Base-by-base conservation (phyloP, 257 asterid genomes). In the Sherardia arvensis region DNA sequence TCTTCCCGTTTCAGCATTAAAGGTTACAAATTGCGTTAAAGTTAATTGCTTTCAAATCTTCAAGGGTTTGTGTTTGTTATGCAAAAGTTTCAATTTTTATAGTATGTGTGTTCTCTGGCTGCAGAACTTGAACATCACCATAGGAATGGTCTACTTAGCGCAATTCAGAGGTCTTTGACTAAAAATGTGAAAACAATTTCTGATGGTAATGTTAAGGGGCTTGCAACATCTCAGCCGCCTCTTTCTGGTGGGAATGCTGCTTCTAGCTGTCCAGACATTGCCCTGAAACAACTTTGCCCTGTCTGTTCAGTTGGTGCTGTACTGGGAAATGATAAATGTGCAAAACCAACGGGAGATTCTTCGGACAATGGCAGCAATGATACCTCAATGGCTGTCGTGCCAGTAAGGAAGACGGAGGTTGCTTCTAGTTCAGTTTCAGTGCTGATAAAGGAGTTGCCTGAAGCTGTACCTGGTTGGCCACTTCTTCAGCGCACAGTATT, bases 381-480 rank as follows among this genome's bases (percentile, higher is more conserved):
- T 33, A 71, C 74, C 59, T 71, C 90, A n/a, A 71, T 86, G 95
- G 91, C 94, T 11, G 83, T 85, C 54, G 86, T 83, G 62, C 86
- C 98, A 0, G 82, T 83, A 12, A 74, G 80, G 66, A 85, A 80
- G 73, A 79, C 69, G 12, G 86, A 83, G 67, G 79, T 70, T 27
- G 80, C 85, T 34, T 77, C 95, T 17, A 78, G 77, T 79, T 82
- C 86, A n/a, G 64, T 81, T 66, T 59, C 90, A 10, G 61, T 76
- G 51, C 62, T 81, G 78, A 68, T 83, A 36, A 84, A 58, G 71
- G 88, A 85, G 68, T 48, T 81, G 29, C 86, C 96, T 14, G 98
- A 86, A 68, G 64, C 68, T 48, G 83, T 79, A 70, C 95, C 94
- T n/a, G 98, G 98, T 53, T 92, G 97, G 98, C 97, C 98, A 0